phyloP scores from a whole-genome alignment of 306 rosid genomes.

The Quercus robur region DNA sequence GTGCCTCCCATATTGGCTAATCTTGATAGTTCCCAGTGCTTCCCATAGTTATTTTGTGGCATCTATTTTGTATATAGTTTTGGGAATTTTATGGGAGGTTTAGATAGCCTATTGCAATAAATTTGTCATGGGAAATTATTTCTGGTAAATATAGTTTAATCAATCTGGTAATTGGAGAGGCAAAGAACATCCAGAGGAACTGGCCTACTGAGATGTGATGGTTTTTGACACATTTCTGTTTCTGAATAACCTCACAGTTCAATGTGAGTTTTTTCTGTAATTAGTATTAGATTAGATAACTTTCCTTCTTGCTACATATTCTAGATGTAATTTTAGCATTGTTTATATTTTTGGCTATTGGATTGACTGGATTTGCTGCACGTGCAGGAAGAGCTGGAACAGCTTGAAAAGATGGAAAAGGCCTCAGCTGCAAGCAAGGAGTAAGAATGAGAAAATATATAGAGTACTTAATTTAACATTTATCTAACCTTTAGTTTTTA shows the following conservation, averaged over 20 bases:
- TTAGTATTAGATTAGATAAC: neutral
- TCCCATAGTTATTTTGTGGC: neutral
- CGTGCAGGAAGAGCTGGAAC: constrained; percentile 82
- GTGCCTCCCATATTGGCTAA: constrained; percentile 11
- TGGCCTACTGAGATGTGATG: neutral
- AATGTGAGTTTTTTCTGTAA: neutral
- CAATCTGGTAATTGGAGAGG: neutral
- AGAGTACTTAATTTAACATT: neutral
- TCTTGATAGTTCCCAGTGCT: neutral
- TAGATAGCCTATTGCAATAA: constrained; percentile 2
- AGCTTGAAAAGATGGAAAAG: constrained; percentile 72
- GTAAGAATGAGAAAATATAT: constrained; percentile 43
- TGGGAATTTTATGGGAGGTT: neutral
- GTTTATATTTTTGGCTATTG: neutral
- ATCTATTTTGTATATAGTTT: neutral
- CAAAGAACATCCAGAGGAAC: neutral
- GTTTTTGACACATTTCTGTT: constrained; percentile 20
- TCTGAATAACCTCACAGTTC: neutral
- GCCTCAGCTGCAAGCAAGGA: constrained; percentile 80
- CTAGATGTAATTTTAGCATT: neutral
- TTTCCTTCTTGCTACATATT: neutral
- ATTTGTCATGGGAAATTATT: neutral
- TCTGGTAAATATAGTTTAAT: neutral
- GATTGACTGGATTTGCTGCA: neutral
- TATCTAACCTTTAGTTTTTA: constrained; percentile 2